Base-by-base conservation (phyloP, 2,329 filamentous ascomycete genomes). In the Huntiella omanensis region DNA sequence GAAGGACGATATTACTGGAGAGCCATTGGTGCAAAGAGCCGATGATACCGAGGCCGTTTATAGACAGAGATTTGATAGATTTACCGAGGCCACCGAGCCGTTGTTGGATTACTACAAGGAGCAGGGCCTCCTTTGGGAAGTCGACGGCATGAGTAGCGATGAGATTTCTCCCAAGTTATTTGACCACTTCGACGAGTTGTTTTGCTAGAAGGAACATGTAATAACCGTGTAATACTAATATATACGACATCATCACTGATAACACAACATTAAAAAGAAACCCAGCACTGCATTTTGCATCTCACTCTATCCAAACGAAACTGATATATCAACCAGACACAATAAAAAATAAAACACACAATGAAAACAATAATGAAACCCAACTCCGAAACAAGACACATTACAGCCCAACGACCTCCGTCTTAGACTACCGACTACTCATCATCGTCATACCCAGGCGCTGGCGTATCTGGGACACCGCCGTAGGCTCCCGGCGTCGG, bases 111-210 rank as follows among this genome's bases (percentile, higher is more conserved):
- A 95, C 62, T 98, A 98, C 58, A 80, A 83, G 43, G 72, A 74
- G 52, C 80, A 81, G 59, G 85, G 84, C 7, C 78, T 94, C 10
- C 64, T 98, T 34, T 85, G 83, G 74, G 83, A 84, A 51, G 85
- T 95, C 3, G 70, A 84, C 54, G 91, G 91, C 16, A 75, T 87
- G 62, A 88, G 77, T 60, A 94, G 86, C 57, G 84, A 98, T 58
- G 91, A 96, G 64, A 98, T 98, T 55, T 87, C 73, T 46, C 91
- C 91, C n/a, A 78, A 86, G 65, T 68, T 98, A 22, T 83, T 85
- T 57, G 64, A 68, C 6, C 86, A 94, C 62, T 83, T 98, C 60
- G 78, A 83, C 63, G 74, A 67, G 36, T 32, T 45, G 41, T 45
- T 47, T 36, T 41, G 40, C 32, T n/a, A 16, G 15, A 34, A 28